Evolutionary conservation across 306 rosid genomes (phyloP).

Genomic region (Vicia villosa): DNA sequence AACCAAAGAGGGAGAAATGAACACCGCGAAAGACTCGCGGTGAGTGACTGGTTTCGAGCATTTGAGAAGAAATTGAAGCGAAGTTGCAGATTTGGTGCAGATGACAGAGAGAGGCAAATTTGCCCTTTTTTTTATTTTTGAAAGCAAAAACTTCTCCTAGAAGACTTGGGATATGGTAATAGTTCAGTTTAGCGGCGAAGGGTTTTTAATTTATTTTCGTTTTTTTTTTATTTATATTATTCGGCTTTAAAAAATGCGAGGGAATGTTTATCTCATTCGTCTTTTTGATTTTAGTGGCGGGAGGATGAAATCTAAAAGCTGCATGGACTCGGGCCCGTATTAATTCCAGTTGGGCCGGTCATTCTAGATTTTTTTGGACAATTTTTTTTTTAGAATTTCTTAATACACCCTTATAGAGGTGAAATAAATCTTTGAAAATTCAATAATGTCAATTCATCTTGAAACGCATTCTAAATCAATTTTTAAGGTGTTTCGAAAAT

Average conservation of each 20-base stretch:
- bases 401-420: too few relatives aligned
- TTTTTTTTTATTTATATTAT: not conserved
- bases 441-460: too few relatives aligned
- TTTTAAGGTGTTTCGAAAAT: too few relatives aligned
- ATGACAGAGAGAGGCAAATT: not conserved
- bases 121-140: too few relatives aligned
- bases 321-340: slow-evolving; percentile 1
- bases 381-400: too few relatives aligned
- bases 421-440: too few relatives aligned
- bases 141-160: slow-evolving; percentile 31
- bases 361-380: too few relatives aligned
- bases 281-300: slow-evolving; percentile 37
- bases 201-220: not conserved
- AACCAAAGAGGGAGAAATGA: slow-evolving; percentile 69
- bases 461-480: too few relatives aligned
- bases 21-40: slow-evolving; percentile 58
- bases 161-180: slow-evolving; percentile 37
- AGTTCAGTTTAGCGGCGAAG: not conserved
- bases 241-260: slow-evolving; percentile 33
- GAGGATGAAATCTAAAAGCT: not conserved
- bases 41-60: slow-evolving; percentile 46
- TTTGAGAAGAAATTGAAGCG: slow-evolving; percentile 13
- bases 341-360: not conserved
- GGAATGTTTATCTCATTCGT: slow-evolving; percentile 10
- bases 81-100: not conserved